A percentile compares a stretch with the other conserved stretches of the same genome.
Evolutionary conservation across 2,329 filamentous ascomycete genomes (phyloP).

Genomic region (Shiraia bambusicola): DNA sequence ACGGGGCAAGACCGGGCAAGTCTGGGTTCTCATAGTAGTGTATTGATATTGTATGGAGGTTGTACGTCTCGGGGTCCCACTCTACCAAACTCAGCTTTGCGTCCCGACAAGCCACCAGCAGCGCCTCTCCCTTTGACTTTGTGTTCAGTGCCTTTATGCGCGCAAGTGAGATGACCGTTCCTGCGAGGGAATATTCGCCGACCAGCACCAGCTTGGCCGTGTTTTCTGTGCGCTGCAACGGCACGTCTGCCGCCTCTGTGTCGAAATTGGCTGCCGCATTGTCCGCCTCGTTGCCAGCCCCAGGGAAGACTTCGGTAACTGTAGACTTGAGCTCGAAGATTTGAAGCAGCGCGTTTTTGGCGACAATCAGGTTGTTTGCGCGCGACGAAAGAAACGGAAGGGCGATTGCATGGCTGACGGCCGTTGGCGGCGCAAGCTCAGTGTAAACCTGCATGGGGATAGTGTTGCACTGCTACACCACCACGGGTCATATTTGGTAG

Average conservation of each 20-base stretch:
- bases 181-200: conserved; percentile 79
- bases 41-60: conserved; percentile 85
- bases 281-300: conserved; percentile 46
- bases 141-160: conserved; percentile 72
- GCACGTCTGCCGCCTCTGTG: conserved; percentile 49
- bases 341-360: conserved; percentile 89
- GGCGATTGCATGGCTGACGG: conserved; percentile 83
- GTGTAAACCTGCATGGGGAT: conserved; percentile 90
- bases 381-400: conserved; percentile 75
- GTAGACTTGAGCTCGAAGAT: conserved; percentile 76
- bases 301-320: conserved; percentile 58
- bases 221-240: conserved; percentile 62
- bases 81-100: conserved; percentile 91
- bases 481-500: conserved; percentile 19
- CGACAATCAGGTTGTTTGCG: conserved; percentile 83
- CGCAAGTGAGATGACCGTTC: conserved; percentile 79
- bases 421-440: conserved; percentile 90
- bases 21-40: conserved; percentile 98
- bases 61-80: conserved; percentile 82
- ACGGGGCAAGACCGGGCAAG: conserved; percentile 72
- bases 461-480: conserved; percentile 1
- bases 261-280: conserved; percentile 48
- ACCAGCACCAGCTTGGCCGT: conserved; percentile 80
- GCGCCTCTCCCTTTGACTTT: conserved; percentile 77
- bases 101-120: conserved; percentile 83